These are phyloP conservation scores for Pachysandra terminalis DNA, from an alignment of 164 flowering plant species.

Conservation along the genomic window DNA sequence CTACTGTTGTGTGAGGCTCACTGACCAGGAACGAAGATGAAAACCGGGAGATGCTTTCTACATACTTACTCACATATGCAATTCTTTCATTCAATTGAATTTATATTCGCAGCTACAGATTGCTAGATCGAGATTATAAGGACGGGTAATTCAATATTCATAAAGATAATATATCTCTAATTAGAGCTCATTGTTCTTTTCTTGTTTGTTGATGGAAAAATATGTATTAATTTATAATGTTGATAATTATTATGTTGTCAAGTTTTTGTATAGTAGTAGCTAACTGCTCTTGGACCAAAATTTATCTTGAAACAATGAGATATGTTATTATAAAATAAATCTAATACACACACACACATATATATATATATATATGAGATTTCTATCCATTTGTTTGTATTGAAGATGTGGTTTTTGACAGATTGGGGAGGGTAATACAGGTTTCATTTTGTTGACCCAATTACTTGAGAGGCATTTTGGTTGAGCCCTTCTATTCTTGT, in stretches of 20 bases:
- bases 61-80: background rate
- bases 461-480: too few relatives aligned
- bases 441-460: too few relatives aligned
- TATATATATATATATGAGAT: too few relatives aligned
- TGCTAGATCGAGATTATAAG: constrained; percentile 3
- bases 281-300: too few relatives aligned
- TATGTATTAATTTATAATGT: background rate
- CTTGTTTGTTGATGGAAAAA: background rate
- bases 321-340: too few relatives aligned
- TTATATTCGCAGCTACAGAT: background rate
- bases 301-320: too few relatives aligned
- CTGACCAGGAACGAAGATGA: background rate
- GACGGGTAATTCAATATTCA: constrained; percentile 1
- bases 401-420: too few relatives aligned
- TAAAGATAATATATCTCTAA: constrained; percentile 9
- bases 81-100: constrained; percentile 21
- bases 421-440: too few relatives aligned
- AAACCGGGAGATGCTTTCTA: background rate
- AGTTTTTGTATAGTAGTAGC: too few relatives aligned
- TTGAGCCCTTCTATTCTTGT: too few relatives aligned
- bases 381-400: too few relatives aligned
- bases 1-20: background rate
- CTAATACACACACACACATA: too few relatives aligned
- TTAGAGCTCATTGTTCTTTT: constrained; percentile 8
- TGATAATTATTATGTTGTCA: background rate